A percentile compares a stretch with the other conserved stretches of the same genome.
phyloP scores from a whole-genome alignment of 2,329 filamentous ascomycete species.

The Beauveria scarabaeidicola region DNA sequence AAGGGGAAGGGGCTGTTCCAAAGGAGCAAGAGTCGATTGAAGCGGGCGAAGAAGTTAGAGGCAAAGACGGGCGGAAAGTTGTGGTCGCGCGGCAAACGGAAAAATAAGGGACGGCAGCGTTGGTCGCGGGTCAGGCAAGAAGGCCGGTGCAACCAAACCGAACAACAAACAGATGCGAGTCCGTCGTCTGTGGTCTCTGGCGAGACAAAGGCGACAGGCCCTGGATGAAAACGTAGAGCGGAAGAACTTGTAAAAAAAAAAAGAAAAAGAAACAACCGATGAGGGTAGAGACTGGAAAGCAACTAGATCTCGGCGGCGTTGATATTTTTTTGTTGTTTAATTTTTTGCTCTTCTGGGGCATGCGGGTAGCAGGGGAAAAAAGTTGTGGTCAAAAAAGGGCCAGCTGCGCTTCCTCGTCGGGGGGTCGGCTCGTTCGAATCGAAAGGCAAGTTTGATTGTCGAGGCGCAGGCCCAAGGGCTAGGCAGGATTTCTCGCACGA shows the following conservation, averaged over 20 bases:
- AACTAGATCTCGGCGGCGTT: neutral
- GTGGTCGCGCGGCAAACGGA: slow-evolving; percentile 5
- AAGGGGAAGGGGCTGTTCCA: neutral
- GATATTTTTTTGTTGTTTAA: neutral
- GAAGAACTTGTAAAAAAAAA: neutral
- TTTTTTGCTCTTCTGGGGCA: neutral
- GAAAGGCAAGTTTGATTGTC: neutral
- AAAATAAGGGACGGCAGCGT: neutral
- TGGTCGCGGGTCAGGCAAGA: neutral
- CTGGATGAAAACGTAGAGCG: neutral
- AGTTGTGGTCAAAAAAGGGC: neutral
- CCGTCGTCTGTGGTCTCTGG: neutral
- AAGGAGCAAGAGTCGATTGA: neutral
- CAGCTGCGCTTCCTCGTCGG: slow-evolving; percentile 3
- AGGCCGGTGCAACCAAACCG: neutral
- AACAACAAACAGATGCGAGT: slow-evolving; percentile 3
- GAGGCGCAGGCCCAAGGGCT: slow-evolving; percentile 1
- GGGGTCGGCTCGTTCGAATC: slow-evolving; percentile 5
- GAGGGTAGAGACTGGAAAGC: slow-evolving; percentile 1
- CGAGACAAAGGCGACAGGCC: neutral
- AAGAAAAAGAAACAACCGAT: neutral
- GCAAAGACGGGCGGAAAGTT: neutral
- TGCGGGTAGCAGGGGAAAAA: slow-evolving; percentile 4
- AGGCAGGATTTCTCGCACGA: neutral
- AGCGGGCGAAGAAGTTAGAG: neutral